A percentile compares a stretch with the other conserved stretches of the same genome.
Conservation (phyloP, 164 flowering plant genomes). For the Tetracentron sinense region DNA sequence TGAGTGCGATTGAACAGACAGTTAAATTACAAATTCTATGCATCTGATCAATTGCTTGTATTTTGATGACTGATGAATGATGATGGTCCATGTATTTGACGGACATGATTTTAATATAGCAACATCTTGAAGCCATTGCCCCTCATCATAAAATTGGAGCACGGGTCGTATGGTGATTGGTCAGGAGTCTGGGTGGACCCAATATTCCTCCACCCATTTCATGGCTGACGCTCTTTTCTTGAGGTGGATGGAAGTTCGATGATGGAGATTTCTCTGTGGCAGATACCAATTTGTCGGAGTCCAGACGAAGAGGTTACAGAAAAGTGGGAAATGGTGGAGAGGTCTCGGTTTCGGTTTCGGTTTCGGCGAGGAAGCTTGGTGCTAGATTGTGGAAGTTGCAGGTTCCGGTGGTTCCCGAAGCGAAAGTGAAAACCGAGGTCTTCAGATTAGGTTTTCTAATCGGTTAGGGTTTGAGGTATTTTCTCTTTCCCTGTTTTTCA, state of each 20-base stretch:
- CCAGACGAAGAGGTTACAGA: conserved; percentile 25
- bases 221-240: too few relatives aligned
- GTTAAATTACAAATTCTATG: too few relatives aligned
- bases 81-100: too few relatives aligned
- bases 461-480: conserved; percentile 52
- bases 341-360: too few relatives aligned
- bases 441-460: conserved; percentile 13
- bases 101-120: too few relatives aligned
- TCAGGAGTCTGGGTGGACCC: conserved; percentile 60
- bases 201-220: conserved; percentile 83
- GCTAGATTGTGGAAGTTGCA: conserved; percentile 80
- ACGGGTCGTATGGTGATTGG: too few relatives aligned
- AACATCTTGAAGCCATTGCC: too few relatives aligned
- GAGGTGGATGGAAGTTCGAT: conserved; percentile 72
- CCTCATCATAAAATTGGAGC: too few relatives aligned
- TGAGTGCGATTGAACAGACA: too few relatives aligned
- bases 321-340: conserved; percentile 25
- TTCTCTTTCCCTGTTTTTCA: too few relatives aligned
- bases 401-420: conserved; percentile 31
- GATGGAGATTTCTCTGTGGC: conserved; percentile 26
- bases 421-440: conserved; percentile 10
- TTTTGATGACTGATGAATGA: too few relatives aligned
- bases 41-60: too few relatives aligned
- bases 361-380: conserved; percentile 82
- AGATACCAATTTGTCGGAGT: conserved; percentile 14